These are phyloP conservation scores for Penicillium herquei DNA, from an alignment of 495 filamentous ascomycete genomes.

Conservation along the genomic window DNA sequence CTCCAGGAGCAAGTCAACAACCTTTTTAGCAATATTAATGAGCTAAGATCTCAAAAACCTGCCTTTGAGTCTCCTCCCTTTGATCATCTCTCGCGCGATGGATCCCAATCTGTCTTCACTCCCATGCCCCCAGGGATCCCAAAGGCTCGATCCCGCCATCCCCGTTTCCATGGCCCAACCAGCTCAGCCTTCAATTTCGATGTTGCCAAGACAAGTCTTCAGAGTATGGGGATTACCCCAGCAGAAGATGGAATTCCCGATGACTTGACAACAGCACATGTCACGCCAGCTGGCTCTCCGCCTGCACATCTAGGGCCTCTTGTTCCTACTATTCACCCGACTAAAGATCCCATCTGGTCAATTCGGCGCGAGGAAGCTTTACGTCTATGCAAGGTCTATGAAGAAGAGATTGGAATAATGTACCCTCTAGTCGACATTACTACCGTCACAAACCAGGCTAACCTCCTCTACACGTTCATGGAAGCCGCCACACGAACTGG, in stretches of 20 bases:
- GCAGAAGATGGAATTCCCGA: conserved; percentile 59
- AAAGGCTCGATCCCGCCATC: conserved; percentile 48
- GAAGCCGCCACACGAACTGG: conserved; percentile 61
- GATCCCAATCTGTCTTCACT: conserved; percentile 36
- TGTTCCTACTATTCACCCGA: conserved; percentile 37
- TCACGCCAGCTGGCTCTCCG: conserved; percentile 52
- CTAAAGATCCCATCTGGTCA: conserved; percentile 74
- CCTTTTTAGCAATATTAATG: conserved; percentile 67
- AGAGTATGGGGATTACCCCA: conserved; percentile 76
- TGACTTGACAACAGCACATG: conserved; percentile 50
- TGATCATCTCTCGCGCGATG: conserved; percentile 39
- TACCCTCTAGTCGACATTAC: conserved; percentile 78
- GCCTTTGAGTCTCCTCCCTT: conserved; percentile 36
- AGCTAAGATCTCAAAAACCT: conserved; percentile 51
- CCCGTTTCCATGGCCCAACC: conserved; percentile 79
- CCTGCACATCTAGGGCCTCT: conserved; percentile 40
- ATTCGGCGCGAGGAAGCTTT: conserved; percentile 69
- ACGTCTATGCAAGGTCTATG: conserved; percentile 68
- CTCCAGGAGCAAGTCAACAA: conserved; percentile 85
- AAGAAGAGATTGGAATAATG: conserved; percentile 85
- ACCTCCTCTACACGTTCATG: conserved; percentile 66
- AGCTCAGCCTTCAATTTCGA: conserved; percentile 84
- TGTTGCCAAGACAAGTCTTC: conserved; percentile 81
- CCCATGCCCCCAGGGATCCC: conserved; percentile 31
- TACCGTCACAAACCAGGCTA: conserved; percentile 60